Evolutionary conservation across 192 early-diverging fungal species (phyloP).

Genomic region (Piromyces finnis): DNA sequence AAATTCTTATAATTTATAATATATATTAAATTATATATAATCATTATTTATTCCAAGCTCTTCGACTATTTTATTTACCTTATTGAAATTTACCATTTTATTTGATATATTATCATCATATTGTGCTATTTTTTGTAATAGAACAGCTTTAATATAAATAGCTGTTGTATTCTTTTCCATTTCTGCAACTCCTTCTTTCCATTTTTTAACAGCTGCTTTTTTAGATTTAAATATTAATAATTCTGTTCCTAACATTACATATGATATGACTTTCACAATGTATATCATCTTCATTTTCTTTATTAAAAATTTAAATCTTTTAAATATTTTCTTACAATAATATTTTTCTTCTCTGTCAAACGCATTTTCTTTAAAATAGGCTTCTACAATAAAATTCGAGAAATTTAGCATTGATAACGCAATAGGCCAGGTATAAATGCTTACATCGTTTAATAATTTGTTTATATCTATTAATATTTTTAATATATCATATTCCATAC

Average conservation of each 20-base stretch:
- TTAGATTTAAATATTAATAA: neutral
- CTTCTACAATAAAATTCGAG: neutral
- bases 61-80: neutral
- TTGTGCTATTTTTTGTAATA: neutral
- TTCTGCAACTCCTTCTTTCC: neutral
- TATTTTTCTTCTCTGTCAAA: neutral
- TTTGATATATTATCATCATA: neutral
- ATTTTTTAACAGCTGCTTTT: neutral
- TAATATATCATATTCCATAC: neutral
- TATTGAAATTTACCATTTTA: neutral
- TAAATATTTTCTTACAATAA: neutral
- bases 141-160: neutral
- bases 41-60: neutral
- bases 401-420: neutral
- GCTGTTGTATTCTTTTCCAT: neutral
- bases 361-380: neutral
- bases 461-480: neutral
- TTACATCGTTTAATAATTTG: neutral
- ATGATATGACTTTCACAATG: neutral
- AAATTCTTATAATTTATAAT: no score
- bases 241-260: neutral
- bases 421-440: neutral
- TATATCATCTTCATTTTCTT: neutral
- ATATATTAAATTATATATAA: neutral
- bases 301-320: neutral